Base-by-base conservation (phyloP, 345 rosid species). In the Atalantia buxifolia region DNA sequence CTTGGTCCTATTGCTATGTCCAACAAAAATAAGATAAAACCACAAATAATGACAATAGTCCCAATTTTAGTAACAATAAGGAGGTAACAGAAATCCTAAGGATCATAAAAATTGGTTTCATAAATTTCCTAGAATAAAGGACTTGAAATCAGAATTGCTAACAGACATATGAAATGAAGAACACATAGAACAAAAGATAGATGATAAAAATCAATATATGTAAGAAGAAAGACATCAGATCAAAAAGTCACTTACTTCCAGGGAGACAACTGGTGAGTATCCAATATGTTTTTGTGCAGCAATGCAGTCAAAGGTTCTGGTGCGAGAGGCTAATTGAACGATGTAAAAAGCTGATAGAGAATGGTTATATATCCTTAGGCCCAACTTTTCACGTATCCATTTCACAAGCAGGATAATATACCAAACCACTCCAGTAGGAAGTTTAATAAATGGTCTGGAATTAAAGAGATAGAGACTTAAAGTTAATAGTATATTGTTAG, bases 301-400 rank as follows among this genome's bases (percentile, higher is more conserved):
- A 85, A 80, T 83, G 89, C 96, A 89, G 81, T 90, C 90, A 80
- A 93, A 92, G 79, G 97, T 92, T 85, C 97, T 89, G 56, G 87
- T 89, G 66, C 88, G 84, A 38, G 92, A 86, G 84, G 96, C 93
- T 82, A 91, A 59, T 71, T 86, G 87, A 80, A 90, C 69, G 79
- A 88, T 74, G 81, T 85, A 89, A 68, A 70, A 81, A 70, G 90
- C 84, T 78, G 92, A 84, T 61, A 84, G 63, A 62, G 82, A 81
- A 81, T 81, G 84, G 69, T 77, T 86, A 74, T 81, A 79, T 69
- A 67, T 84, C 75, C 40, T 73, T 64, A 81, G 78, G 35, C 83
- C 89, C 79, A 86, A 81, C 77, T 87, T 88, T 61, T 90, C 91
- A 60, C 79, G 75, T 31, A 81, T 82, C 93, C 90, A 85, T 78